Conservation (phyloP, 1,284 basidiomycete genomes). For the Melampsora occidentalis region DNA sequence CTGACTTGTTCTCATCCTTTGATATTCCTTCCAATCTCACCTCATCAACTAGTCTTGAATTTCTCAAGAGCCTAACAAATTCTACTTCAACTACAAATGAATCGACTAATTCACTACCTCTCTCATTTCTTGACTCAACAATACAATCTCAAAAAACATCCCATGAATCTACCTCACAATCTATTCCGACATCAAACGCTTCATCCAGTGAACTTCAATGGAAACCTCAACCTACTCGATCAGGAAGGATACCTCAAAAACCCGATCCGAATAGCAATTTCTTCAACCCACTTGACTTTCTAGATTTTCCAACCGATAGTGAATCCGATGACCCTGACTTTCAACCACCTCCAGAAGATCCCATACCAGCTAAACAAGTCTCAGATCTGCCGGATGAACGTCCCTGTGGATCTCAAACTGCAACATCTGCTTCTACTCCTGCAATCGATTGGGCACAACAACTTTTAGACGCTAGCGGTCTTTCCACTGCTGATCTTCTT, state of each 20-base stretch:
- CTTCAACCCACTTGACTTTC: conserved; percentile 24
- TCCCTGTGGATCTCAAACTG: background rate
- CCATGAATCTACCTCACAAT: background rate
- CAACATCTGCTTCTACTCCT: background rate
- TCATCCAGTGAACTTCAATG: background rate
- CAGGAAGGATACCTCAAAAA: conserved; percentile 33
- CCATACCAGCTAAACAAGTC: background rate
- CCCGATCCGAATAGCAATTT: background rate
- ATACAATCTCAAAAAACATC: background rate
- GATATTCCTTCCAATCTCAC: background rate
- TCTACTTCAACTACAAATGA: background rate
- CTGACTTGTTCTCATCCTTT: background rate
- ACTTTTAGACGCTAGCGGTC: background rate
- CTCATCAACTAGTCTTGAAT: background rate
- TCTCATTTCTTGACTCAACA: background rate
- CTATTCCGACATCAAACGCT: background rate
- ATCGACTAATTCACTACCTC: background rate
- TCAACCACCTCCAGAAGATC: background rate
- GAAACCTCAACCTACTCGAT: conserved; percentile 26
- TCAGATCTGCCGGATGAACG: background rate
- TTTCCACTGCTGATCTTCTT: conserved; percentile 6
- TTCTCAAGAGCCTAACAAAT: background rate
- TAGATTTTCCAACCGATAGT: conserved; percentile 33
- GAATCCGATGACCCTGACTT: conserved; percentile 44
- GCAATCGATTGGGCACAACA: conserved; percentile 4